Percentiles rank a stretch among this genome's conserved stretches.
Conservation (phyloP, 345 rosid species). For the Lenwebbia sp. region DNA sequence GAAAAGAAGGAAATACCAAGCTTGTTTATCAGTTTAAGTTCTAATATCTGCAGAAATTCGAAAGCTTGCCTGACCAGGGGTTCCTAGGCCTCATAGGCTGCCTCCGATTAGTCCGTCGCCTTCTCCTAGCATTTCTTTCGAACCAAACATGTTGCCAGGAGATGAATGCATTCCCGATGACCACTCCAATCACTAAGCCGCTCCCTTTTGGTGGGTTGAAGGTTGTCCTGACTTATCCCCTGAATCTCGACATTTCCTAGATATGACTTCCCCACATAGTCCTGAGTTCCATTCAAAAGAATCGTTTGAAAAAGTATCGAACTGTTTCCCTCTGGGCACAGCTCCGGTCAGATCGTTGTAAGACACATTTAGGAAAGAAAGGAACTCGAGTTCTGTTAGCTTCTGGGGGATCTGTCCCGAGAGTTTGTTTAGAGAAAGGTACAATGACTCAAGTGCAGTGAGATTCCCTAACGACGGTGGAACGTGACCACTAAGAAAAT, state of each 20-base stretch:
- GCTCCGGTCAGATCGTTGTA: conserved; percentile 2
- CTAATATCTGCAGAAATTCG: too few relatives aligned
- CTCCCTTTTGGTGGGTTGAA: not conserved
- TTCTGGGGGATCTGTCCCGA: not conserved
- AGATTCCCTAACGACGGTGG: not conserved
- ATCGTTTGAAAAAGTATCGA: not conserved
- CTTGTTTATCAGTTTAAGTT: too few relatives aligned
- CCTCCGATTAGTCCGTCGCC: too few relatives aligned
- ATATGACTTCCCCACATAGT: conserved; percentile 2
- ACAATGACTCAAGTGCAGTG: not conserved
- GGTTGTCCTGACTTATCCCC: not conserved
- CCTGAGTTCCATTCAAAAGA: conserved; percentile 9
- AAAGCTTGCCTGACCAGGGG: too few relatives aligned
- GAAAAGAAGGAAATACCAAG: not conserved
- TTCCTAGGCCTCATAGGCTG: too few relatives aligned
- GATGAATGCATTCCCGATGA: too few relatives aligned
- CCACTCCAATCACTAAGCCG: too few relatives aligned
- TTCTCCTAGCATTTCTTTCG: too few relatives aligned
- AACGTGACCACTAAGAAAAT: not conserved
- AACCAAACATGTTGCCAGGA: too few relatives aligned
- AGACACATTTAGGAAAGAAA: not conserved
- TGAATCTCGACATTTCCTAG: not conserved
- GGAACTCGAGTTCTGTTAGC: not conserved
- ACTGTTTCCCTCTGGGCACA: conserved; percentile 1
- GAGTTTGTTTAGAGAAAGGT: not conserved